Conservation (phyloP, 1,284 basidiomycete genomes). For the Lignosus rhinocerotis region DNA sequence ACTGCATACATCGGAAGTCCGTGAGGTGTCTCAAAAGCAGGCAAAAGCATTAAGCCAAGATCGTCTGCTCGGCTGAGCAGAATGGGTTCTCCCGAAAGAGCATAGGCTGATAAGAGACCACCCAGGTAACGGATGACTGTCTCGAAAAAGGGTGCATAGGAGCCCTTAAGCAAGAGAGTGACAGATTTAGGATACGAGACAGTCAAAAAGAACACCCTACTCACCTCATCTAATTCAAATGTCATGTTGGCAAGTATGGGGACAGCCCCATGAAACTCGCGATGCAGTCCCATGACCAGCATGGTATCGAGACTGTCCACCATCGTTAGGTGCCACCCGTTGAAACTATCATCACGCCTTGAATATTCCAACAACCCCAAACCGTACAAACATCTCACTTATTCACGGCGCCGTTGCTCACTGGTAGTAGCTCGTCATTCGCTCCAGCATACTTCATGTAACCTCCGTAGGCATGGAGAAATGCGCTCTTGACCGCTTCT, state of each 20-base stretch:
- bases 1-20: constrained; percentile 53
- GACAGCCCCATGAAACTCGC: constrained; percentile 70
- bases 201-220: constrained; percentile 46
- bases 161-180: background rate
- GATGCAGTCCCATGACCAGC: constrained; percentile 64
- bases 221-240: constrained; percentile 47
- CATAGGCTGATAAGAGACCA: constrained; percentile 69
- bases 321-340: constrained; percentile 79
- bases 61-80: constrained; percentile 52
- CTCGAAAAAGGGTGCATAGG: constrained; percentile 63
- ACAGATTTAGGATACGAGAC: background rate
- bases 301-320: constrained; percentile 79
- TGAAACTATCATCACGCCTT: constrained; percentile 42
- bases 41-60: constrained; percentile 47
- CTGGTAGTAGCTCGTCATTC: constrained; percentile 60
- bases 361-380: too few species aligned
- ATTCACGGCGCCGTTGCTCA: constrained; percentile 47
- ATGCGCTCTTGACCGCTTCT: constrained; percentile 55
- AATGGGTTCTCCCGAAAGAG: constrained; percentile 57
- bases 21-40: constrained; percentile 50
- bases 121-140: constrained; percentile 77
- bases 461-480: constrained; percentile 61
- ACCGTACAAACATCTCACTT: constrained; percentile 44
- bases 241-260: constrained; percentile 60
- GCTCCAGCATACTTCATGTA: constrained; percentile 58